Percentiles rank a stretch among this genome's conserved stretches.
These are phyloP conservation scores for Tympanopsis confertula DNA, from an alignment of 2,329 filamentous ascomycete species.

Conservation along the genomic window DNA sequence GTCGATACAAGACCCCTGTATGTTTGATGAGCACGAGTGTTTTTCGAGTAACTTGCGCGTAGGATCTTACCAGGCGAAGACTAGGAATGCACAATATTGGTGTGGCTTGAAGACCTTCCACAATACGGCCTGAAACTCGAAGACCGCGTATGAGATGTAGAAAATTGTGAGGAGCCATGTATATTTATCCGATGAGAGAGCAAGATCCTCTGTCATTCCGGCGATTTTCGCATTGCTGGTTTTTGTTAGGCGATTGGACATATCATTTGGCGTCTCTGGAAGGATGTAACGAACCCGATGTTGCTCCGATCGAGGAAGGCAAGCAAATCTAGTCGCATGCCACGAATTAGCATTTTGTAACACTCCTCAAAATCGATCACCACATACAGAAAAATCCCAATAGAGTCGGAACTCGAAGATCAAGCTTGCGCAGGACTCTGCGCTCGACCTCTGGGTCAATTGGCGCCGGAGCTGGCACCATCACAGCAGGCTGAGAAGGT, in stretches of 20 bases:
- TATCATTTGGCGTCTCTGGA: neutral
- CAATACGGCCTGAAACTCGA: neutral
- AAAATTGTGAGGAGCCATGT: neutral
- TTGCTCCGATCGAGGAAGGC: neutral
- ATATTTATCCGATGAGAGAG: neutral
- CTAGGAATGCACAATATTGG: neutral
- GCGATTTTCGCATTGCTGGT: neutral
- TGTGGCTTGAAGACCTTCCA: neutral
- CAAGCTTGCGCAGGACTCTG: neutral
- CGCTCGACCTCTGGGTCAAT: neutral
- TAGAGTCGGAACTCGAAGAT: neutral
- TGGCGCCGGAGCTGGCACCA: too few species aligned
- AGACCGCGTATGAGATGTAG: neutral
- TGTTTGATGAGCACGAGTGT: neutral
- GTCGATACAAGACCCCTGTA: neutral
- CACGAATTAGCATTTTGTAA: neutral
- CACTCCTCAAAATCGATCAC: neutral
- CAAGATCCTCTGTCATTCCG: neutral
- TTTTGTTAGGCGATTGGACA: neutral
- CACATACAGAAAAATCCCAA: neutral
- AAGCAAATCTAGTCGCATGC: neutral
- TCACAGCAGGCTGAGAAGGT: too few species aligned
- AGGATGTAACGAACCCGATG: neutral
- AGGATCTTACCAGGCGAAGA: neutral
- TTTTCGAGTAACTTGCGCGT: neutral